phyloP scores from a whole-genome alignment of 331 rosid genomes.

The Acacia concinna region DNA sequence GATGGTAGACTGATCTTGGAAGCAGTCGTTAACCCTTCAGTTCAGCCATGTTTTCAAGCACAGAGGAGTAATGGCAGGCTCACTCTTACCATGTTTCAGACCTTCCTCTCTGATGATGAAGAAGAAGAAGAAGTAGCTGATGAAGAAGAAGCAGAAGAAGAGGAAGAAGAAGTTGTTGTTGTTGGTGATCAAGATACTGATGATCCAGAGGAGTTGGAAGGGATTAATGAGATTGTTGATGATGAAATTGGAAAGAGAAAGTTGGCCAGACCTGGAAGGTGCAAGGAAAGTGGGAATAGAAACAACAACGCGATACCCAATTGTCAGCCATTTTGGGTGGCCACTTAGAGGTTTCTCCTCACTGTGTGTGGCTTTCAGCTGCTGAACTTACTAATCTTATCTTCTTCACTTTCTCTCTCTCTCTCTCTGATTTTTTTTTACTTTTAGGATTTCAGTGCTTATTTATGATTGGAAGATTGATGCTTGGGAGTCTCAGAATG shows the following conservation, averaged over 20 bases:
- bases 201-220: constrained; percentile 44
- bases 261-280: constrained; percentile 53
- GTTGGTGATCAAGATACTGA: constrained; percentile 8
- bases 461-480: constrained; percentile 36
- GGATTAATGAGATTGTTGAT: constrained; percentile 39
- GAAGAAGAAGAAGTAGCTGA: constrained; percentile 19
- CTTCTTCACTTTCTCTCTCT: neutral
- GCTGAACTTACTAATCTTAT: constrained; percentile 16
- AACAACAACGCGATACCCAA: constrained; percentile 33
- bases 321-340: constrained; percentile 54
- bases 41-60: constrained; percentile 45
- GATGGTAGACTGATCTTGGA: constrained; percentile 72
- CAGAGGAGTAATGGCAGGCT: constrained; percentile 82
- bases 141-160: constrained; percentile 14
- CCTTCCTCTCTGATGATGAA: constrained; percentile 1
- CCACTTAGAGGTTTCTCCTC: constrained; percentile 41
- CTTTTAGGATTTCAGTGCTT: constrained; percentile 25
- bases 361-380: constrained; percentile 32
- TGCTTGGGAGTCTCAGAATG: constrained; percentile 38
- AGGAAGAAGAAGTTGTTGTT: neutral
- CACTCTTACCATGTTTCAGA: constrained; percentile 42
- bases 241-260: constrained; percentile 48
- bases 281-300: constrained; percentile 63
- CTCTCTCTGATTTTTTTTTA: neutral
- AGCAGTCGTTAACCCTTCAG: constrained; percentile 45